Conservation (phyloP, 345 rosid species). For the Gossypium stocksii region DNA sequence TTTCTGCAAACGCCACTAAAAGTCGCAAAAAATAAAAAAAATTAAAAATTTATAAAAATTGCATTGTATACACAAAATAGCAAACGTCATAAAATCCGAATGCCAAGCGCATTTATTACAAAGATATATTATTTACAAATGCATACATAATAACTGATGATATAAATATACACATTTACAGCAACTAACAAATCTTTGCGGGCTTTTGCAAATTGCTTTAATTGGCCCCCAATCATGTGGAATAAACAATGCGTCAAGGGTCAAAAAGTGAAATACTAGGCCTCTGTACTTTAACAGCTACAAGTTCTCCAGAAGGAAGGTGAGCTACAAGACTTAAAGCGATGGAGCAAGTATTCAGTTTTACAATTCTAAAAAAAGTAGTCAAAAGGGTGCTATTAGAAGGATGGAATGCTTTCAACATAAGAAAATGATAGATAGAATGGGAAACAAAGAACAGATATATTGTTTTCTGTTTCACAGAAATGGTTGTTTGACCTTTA, state of each 20-base stretch:
- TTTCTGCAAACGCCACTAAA: no score
- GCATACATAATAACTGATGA: background rate
- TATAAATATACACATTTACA: constrained; percentile 35
- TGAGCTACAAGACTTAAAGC: constrained; percentile 83
- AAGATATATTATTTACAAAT: background rate
- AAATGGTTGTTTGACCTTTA: constrained; percentile 61
- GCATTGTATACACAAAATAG: background rate
- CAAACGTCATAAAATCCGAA: background rate
- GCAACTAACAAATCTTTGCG: constrained; percentile 84
- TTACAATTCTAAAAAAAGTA: constrained; percentile 7
- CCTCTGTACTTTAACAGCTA: constrained; percentile 97
- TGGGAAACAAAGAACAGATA: background rate
- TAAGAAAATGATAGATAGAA: background rate
- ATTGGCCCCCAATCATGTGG: constrained; percentile 89
- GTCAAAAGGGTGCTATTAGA: background rate
- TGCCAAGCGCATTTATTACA: background rate
- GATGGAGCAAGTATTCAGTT: constrained; percentile 25
- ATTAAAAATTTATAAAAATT: no score
- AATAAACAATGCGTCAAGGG: constrained; percentile 94
- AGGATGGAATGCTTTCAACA: background rate
- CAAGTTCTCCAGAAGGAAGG: constrained; percentile 91
- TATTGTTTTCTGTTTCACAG: background rate
- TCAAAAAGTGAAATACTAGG: constrained; percentile 83
- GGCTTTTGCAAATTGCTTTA: constrained; percentile 88
- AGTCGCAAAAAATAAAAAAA: no score